Base-by-base conservation (phyloP, 1,139 yeast genomes). In the Debaryomyces robertsiae region DNA sequence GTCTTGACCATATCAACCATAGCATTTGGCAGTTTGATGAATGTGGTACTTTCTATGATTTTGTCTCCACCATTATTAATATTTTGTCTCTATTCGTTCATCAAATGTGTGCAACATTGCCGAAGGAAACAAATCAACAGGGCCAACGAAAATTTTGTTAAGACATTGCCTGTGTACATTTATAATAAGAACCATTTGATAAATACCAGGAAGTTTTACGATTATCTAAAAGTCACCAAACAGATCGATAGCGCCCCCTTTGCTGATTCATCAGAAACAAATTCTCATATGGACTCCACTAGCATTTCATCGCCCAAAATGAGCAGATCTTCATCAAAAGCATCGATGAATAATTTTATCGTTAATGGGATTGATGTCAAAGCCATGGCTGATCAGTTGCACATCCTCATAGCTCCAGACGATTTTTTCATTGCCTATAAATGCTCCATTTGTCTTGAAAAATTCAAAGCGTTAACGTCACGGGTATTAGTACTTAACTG, bases 401-500 rank as follows among this genome's bases (percentile, higher is more conserved):
- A 58, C 38, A 51, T 67, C 4, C 46, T 71, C 27, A 51, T 63
- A 1, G 60, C 69, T 6, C 67, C 68, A 3, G 51, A 58, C 24
- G 75, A 71, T 51, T 73, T 60, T 45, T 72, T 55, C 43, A 68
- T 72, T 0, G 57, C 76, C 3, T 69, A 57, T 47, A 73, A 72
- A 49, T 73, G 78, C 47, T 67, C 74, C 9, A 73, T 73, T n/a
- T 73, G 78, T 47, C 63, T 73, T 40, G 77, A 69, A 10, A 62
- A 55, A 43, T 71, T 67, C 46, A 50, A 55, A 14, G 73, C 75
- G 2, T 58, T 72, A 29, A 51, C 52, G 39, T 67, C 75, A 4
- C 51, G 66, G 30, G 72, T 73, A 4, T 57, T 73, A 34, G 66
- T 72, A n/a, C 57, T 73, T 40, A 65, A 62, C 16, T 73, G 78